Evolutionary conservation across 148 eudicot species (phyloP).

Genomic region (Linanthus parryae): DNA sequence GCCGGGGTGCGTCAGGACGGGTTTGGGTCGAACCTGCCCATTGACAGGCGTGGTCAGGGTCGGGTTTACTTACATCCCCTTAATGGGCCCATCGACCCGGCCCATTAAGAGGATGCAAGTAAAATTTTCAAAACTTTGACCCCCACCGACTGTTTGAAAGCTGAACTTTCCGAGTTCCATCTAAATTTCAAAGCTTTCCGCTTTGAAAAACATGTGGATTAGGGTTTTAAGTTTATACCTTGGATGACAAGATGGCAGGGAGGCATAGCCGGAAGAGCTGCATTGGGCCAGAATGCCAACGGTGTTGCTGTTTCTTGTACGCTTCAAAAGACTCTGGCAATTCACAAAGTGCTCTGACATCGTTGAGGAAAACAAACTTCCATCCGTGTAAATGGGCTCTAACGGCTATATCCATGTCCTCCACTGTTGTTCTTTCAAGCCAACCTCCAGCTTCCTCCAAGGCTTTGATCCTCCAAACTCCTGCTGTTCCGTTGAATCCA

Average conservation of each 20-base stretch:
- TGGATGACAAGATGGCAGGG: conserved; percentile 41
- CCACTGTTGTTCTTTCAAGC: conserved; percentile 69
- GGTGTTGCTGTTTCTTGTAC: conserved; percentile 60
- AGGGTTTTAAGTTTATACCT: conserved; percentile 25
- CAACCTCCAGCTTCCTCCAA: conserved; percentile 71
- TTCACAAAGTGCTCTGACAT: conserved; percentile 55
- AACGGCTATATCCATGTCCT: conserved; percentile 70
- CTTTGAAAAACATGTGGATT: not conserved
- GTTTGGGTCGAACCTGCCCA: too few species aligned
- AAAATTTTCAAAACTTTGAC: not conserved
- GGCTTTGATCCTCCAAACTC: conserved; percentile 64
- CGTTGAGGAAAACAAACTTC: conserved; percentile 56
- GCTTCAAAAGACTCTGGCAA: conserved; percentile 64
- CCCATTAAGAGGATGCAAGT: not conserved
- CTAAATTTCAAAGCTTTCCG: not conserved
- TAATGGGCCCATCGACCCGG: too few species aligned
- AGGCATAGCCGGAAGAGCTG: conserved; percentile 58
- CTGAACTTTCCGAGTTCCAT: not conserved
- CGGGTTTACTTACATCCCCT: too few species aligned
- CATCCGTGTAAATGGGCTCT: conserved; percentile 64
- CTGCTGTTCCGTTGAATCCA: conserved; percentile 69
- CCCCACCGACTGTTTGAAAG: not conserved
- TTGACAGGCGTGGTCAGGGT: too few species aligned
- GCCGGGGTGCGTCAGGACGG: too few species aligned
- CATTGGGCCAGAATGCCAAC: conserved; percentile 82